A percentile compares a stretch with the other conserved stretches of the same genome.
phyloP scores from a whole-genome alignment of 1,284 basidiomycete genomes.

The Phylloboletellus chloephorus region DNA sequence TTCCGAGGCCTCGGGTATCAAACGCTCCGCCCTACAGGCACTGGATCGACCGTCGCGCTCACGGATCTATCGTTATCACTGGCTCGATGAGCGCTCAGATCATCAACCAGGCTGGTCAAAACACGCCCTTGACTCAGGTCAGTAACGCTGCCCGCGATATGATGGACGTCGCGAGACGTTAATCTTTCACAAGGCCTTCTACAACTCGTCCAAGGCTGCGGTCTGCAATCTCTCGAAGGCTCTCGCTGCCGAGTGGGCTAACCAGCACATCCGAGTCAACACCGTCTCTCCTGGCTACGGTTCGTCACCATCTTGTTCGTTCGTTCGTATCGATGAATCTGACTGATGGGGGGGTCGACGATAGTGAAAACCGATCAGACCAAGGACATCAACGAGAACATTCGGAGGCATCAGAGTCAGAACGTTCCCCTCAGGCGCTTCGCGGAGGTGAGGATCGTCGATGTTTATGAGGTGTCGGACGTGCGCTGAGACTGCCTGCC shows the following conservation, averaged over 20 bases:
- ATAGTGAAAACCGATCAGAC: constrained; percentile 39
- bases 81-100: constrained; percentile 49
- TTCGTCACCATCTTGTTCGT: constrained; percentile 12
- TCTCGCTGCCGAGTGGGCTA: constrained; percentile 59
- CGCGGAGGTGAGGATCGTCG: constrained; percentile 27
- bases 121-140: constrained; percentile 36
- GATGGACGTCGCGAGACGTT: no score
- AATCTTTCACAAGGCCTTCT: constrained; percentile 40
- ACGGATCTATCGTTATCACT: constrained; percentile 41
- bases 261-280: constrained; percentile 52
- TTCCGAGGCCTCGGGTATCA: no score
- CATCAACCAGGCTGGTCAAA: constrained; percentile 37
- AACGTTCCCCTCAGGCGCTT: constrained; percentile 41
- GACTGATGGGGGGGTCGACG: constrained; percentile 6
- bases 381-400: constrained; percentile 30
- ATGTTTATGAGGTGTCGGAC: background rate
- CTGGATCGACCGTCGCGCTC: constrained; percentile 2
- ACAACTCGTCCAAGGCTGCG: constrained; percentile 58
- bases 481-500: background rate
- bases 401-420: constrained; percentile 32
- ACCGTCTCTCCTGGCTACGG: constrained; percentile 58
- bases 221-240: constrained; percentile 52
- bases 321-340: background rate
- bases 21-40: constrained; percentile 9
- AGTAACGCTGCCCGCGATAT: background rate